Evolutionary conservation across 768 basidiomycete species (phyloP), one percentile per base, ranked within the genome.

Genomic region (Tricholoma hemisulphureum): DNA sequence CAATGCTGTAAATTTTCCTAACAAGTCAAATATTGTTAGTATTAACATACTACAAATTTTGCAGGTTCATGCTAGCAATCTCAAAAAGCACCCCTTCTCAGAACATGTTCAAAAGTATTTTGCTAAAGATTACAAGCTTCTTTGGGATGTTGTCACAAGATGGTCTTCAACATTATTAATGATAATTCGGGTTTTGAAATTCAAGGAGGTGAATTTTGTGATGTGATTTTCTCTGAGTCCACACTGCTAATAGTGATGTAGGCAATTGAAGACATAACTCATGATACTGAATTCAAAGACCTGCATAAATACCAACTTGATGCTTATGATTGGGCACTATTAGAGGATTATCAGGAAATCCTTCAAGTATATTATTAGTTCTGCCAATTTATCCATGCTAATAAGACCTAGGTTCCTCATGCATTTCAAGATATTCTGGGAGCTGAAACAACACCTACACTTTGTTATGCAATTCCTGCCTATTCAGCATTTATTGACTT

Each of bases 111-210:
- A 9, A 49, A 21, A 50, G 16, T n/a, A 37, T 13, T 18, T 20
- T n/a, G n/a, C 57, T 37, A 23, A 43, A 51, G 52, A 64, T 16
- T 51, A 65, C 13, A 63, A 73, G 43, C 57, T 70, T 3, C 45
- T 69, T 41, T 56, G 65, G 21, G 71, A 73, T 59, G 61, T 69
- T 32, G 62, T 65, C 6, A 66, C 61, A 1, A 54, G 66, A 3
- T 73, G 71, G 71, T 71, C 70, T 16, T 73, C 68, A 55, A 69
- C 66, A 10, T 57, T 61, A 24, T 53, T 69, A n/a, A 73, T 73
- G 71, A 63, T 71, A 58, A 64, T 70, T 10, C 62, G 65, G 11
- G 70, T 66, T 10, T 21, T 72, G 18, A 26, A 64, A 23, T 59
- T 67, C 34, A 59, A 60, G 26, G 52, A 53, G 34, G 69, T 71